Base-by-base conservation (phyloP, 495 filamentous ascomycete species). In the Penicillium mononematosum region DNA sequence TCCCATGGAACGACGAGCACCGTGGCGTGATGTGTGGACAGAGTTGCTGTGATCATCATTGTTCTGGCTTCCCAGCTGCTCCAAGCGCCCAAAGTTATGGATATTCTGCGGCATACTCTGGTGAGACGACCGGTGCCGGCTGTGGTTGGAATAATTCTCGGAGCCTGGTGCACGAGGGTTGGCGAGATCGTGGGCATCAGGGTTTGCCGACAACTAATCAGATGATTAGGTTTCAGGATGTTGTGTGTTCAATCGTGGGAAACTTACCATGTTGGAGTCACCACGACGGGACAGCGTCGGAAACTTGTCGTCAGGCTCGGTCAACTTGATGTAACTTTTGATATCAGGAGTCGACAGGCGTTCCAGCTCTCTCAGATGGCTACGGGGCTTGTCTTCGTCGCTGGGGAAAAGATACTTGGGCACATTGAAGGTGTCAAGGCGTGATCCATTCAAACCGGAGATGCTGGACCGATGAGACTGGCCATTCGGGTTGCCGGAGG, bases 331-430 rank as follows among this genome's bases (percentile, higher is more conserved):
- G 68, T 85, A 87, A 48, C 81, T 83, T 63, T 83, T 91, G 58
- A 83, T 81, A 44, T 86, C 82, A 5, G 84, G 80, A 25, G 85
- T 86, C 2, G 83, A 79, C 29, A 81, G 66, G 19, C 76, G 68
- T 55, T 80, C 76, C 27, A 81, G 70, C 52, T 80, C 79, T 43
- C 74, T 81, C 32, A 75, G 48, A 45, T 74, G 64, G 29, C 71
- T 36, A 41, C 73, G 63, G 27, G 68, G 67, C 51, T 80, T 78
- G 27, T 86, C 80, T 27, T 92, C 89, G 60, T 96, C 91, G 66
- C 87, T 88, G 34, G 86, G 88, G 63, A 96, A 95, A 9, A 96
- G 77, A 65, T 92, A 95, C 43, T 87, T 85, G 14, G 90, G 80
- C 7, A 88, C 91, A 66, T 94, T 89, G 73, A 88, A 88, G 45